These are phyloP conservation scores for Oryza officinalis DNA, from an alignment of 176 grass and related monocot genomes.

Conservation along the genomic window DNA sequence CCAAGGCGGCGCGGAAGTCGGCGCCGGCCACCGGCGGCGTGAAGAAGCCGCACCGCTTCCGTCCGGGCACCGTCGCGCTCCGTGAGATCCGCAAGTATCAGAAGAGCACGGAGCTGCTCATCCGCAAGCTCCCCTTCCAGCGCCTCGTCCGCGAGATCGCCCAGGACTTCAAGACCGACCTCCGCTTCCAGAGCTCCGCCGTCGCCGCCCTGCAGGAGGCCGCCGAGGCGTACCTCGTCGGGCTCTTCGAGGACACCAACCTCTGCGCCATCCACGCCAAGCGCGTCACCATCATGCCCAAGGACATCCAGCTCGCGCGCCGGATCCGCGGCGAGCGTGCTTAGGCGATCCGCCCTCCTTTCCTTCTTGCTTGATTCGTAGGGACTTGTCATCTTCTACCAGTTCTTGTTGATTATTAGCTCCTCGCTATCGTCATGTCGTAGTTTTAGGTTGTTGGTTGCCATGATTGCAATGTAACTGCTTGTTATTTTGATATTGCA, in stretches of 20 bases:
- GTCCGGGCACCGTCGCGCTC: conserved; percentile 61
- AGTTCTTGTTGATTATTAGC: background rate
- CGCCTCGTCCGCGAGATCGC: conserved; percentile 79
- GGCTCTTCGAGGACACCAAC: conserved; percentile 89
- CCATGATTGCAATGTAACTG: background rate
- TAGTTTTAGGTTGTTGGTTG: background rate
- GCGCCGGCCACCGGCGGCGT: background rate
- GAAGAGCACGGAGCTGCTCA: conserved; percentile 90
- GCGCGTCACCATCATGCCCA: conserved; percentile 89
- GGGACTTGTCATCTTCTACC: background rate
- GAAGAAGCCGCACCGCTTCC: conserved; percentile 36
- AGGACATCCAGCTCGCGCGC: conserved; percentile 87
- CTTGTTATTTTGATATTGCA: background rate
- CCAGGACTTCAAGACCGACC: conserved; percentile 87
- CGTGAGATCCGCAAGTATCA: conserved; percentile 89
- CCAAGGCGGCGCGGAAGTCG: background rate
- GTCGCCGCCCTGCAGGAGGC: conserved; percentile 61
- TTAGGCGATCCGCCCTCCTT: background rate
- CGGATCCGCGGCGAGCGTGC: conserved; percentile 55
- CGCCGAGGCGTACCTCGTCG: conserved; percentile 77
- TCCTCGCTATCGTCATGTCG: background rate
- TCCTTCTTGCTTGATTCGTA: background rate
- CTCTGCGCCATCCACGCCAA: conserved; percentile 95
- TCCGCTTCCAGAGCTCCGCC: conserved; percentile 64
- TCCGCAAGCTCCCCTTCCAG: conserved; percentile 83